phyloP scores from a whole-genome alignment of 2,329 filamentous ascomycete species.

The Paramyrothecium roridum region DNA sequence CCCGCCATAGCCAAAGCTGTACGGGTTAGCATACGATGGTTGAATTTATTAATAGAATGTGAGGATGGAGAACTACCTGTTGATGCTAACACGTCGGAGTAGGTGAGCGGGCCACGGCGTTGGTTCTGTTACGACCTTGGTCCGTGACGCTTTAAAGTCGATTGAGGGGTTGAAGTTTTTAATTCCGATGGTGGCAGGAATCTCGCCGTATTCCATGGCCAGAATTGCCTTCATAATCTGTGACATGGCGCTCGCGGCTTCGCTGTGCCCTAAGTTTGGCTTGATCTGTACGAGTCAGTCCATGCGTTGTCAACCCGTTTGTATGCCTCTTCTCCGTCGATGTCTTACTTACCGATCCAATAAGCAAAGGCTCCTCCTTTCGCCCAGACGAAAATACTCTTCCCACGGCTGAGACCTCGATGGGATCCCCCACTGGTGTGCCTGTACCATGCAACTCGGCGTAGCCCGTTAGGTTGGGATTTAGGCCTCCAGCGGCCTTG shows the following conservation, averaged over 20 bases:
- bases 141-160: neutral
- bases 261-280: neutral
- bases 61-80: no score
- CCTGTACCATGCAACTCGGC: neutral
- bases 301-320: no score
- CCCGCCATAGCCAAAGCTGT: constrained; percentile 2
- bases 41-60: no score
- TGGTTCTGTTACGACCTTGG: no score
- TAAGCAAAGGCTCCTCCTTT: no score
- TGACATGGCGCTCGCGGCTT: neutral
- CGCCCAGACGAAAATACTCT: neutral
- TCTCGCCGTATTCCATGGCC: neutral
- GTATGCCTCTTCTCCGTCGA: no score
- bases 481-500: neutral
- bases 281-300: no score
- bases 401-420: neutral
- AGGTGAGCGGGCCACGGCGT: neutral
- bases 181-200: neutral
- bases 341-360: no score
- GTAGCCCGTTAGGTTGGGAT: neutral
- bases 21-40: no score
- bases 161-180: neutral
- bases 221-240: neutral
- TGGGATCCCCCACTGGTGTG: neutral
- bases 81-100: neutral